These are phyloP conservation scores for Globisporangium orthogonon DNA, from an alignment of 352 stramenopile genomes.

Conservation along the genomic window DNA sequence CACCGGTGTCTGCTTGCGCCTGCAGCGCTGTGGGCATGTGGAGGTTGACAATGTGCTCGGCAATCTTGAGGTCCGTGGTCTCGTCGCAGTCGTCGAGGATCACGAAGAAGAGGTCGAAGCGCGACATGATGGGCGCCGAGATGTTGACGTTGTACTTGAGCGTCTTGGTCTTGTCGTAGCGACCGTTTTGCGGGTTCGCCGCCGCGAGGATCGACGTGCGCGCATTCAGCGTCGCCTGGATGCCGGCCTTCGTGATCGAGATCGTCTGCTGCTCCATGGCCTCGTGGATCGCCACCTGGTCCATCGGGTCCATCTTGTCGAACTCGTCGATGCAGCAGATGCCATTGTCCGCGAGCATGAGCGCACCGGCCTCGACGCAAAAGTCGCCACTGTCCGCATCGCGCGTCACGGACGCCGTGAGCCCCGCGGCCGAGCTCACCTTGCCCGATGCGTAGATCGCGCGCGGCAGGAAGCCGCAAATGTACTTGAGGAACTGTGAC, in stretches of 20 bases:
- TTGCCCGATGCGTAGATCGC: slow-evolving; percentile 99
- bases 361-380: slow-evolving; percentile 89
- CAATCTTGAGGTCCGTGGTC: slow-evolving; percentile 91
- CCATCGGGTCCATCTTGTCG: slow-evolving; percentile 97
- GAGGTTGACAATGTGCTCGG: slow-evolving; percentile 96
- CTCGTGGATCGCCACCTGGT: slow-evolving; percentile 99
- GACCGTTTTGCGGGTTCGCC: slow-evolving; percentile 97
- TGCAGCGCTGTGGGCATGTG: slow-evolving; percentile 81
- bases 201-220: slow-evolving; percentile 98
- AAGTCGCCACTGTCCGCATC: slow-evolving; percentile 92
- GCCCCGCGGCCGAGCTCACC: slow-evolving; percentile 95
- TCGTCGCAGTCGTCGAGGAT: slow-evolving; percentile 97
- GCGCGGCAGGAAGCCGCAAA: slow-evolving; percentile 88
- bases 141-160: slow-evolving; percentile 90
- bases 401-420: slow-evolving; percentile 96
- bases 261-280: slow-evolving; percentile 99
- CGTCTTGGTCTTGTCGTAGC: slow-evolving; percentile 90
- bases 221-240: slow-evolving; percentile 99
- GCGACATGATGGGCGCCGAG: slow-evolving; percentile 95
- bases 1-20: slow-evolving; percentile 13
- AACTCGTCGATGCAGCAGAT: slow-evolving; percentile 99
- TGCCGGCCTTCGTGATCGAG: slow-evolving; percentile 98
- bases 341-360: slow-evolving; percentile 98
- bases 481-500: slow-evolving; percentile 99
- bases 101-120: slow-evolving; percentile 99